Base-by-base conservation (phyloP, 768 basidiomycete species). In the Mycena vitilis region DNA sequence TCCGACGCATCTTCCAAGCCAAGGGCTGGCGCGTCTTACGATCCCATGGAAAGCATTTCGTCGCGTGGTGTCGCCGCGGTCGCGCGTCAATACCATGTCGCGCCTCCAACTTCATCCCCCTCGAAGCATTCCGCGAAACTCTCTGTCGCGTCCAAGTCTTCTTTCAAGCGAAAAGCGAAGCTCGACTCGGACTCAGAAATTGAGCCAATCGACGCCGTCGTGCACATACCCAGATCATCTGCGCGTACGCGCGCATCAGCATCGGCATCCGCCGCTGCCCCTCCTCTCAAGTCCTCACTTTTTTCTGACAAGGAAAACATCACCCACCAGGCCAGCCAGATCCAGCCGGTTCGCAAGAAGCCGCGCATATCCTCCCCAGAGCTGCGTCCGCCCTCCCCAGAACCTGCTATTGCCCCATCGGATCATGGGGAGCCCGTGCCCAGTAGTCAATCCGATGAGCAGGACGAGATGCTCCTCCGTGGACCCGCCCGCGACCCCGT, bases 401-500 rank as follows among this genome's bases (percentile, higher is more conserved):
- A 65, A 34, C 68, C 73, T 53, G 77, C 69, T 59, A 60, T 37
- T 48, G 64, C 63, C 54, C 54, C 66, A 37, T 70, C 66, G 63
- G 74, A 76, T 59, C 65, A 69, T 49, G 74, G 75, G 30, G 79
- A 82, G 37, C 73, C 87, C 22, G 81, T 91, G 10, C 88, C 87
- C 23, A 91, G 88, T 54, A 91, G 90, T 71, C 87, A 90, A 75
- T 90, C 89, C 55, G 88, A 90, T 69, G 91, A 91, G 74, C 66
- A 67, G 56, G 79, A 84, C 53, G 90, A 91, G 70, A 78, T 90
- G 55, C 76, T 75, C 51, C 60, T 81, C 10, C 79, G 80, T 42
- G 44, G 38, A n/a, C 72, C 71, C 47, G 44, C 75, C 7, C 75
- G 74, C 34, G 75, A 82, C 68, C 69, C 73, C 1, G 60, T 64